Base-by-base conservation (phyloP, 2,329 filamentous ascomycete species). In the Fonsecaea monophora region DNA sequence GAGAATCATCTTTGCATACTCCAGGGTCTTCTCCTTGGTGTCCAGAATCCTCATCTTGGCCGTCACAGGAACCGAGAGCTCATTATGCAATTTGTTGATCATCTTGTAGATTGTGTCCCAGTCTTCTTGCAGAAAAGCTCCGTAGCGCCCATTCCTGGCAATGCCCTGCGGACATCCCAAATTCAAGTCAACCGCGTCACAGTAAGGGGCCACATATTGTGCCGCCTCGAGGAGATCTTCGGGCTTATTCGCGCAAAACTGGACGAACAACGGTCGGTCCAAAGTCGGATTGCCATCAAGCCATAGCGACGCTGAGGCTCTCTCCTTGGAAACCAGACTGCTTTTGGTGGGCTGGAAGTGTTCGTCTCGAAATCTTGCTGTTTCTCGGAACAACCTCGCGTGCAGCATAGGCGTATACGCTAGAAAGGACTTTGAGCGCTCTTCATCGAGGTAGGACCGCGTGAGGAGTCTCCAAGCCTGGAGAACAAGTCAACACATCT, bases 321-420 rank as follows among this genome's bases (percentile, higher is more conserved):
- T 70, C 35, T 66, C 73, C 62, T 59, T 79, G 72, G 50, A 79
- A 68, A 32, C 75, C 71, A 72, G 57, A 63, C 70, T 80, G 76
- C 59, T 81, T 68, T 79, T 79, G 4, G 83, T 84, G 0, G 92
- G 88, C 74, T 97, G 91, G 78, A 98, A 97, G 77, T 95, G 89
- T 8, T 88, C 83, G 61, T 88, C 85, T 72, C 94, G 89, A 79
- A 96, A 96, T 69, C 89, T 89, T 21, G 87, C 82, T 10, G 86
- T 89, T 69, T 96, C 90, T 53, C 85, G 84, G 77, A 96, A 99
- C 71, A 98, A 85, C 63, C 94, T 91, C 2, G 95, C 93, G 78
- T 99, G 95, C 69, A 97, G 86, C 95, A 99, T 99, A 57, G 95
- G 95, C 0, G 93, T 92, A 77, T 99, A 99, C 57, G 92, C 91